A percentile compares a stretch with the other conserved stretches of the same genome.
Evolutionary conservation across 2,329 filamentous ascomycete genomes (phyloP).

Genomic region (Penicillium sp.): DNA sequence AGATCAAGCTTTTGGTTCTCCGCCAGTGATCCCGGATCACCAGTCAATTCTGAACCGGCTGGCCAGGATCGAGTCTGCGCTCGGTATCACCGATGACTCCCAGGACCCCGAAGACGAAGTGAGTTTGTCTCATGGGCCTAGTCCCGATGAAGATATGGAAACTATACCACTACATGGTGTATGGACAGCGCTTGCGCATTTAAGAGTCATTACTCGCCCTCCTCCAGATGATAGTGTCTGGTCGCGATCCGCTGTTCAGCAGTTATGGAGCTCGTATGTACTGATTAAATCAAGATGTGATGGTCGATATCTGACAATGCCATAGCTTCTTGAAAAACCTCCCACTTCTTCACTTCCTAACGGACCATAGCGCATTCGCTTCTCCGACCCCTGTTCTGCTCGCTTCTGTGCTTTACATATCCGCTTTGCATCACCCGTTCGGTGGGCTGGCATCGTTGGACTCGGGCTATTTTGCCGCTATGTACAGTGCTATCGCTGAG

Average conservation of each 20-base stretch:
- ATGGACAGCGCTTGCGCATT: slow-evolving; percentile 25
- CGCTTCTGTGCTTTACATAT: slow-evolving; percentile 32
- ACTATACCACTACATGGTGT: slow-evolving; percentile 18
- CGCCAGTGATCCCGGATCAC: slow-evolving; percentile 14
- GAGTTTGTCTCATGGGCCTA: slow-evolving; percentile 7
- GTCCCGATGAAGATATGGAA: slow-evolving; percentile 16
- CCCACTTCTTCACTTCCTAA: slow-evolving; percentile 32
- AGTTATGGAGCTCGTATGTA: slow-evolving; percentile 30
- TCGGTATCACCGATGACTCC: slow-evolving; percentile 22
- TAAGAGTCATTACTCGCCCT: slow-evolving; percentile 25
- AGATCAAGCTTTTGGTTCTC: slow-evolving; percentile 2
- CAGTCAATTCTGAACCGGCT: slow-evolving; percentile 26
- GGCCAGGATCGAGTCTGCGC: slow-evolving; percentile 26
- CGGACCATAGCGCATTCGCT: slow-evolving; percentile 26
- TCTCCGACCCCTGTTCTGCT: slow-evolving; percentile 29
- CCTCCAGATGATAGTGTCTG: slow-evolving; percentile 23
- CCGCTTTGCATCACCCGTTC: slow-evolving; percentile 26
- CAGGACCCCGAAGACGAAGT: slow-evolving; percentile 7
- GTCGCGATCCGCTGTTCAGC: slow-evolving; percentile 26
- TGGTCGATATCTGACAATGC: not conserved
- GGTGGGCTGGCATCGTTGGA: slow-evolving; percentile 21
- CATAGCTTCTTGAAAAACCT: slow-evolving; percentile 29
- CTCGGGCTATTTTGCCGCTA: slow-evolving; percentile 28
- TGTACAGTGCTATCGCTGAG: slow-evolving; percentile 27
- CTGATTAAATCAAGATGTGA: not conserved